Conservation (phyloP, 257 asterid species). For the Nicotiana obtusifolia region DNA sequence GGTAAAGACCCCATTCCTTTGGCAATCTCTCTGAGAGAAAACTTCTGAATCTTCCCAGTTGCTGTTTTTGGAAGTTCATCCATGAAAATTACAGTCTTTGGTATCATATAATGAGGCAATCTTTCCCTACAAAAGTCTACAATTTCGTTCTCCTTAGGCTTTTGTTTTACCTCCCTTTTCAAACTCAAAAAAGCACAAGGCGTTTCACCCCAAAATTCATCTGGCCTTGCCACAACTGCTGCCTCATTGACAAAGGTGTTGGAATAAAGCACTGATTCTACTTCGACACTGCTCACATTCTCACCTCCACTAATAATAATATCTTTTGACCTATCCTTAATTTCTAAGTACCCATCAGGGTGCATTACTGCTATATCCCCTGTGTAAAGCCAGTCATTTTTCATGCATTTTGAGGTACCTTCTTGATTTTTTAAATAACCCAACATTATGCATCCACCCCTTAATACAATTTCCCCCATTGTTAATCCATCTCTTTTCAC, state of each 20-base stretch:
- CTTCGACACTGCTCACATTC: slow-evolving; percentile 79
- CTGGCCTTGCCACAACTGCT: slow-evolving; percentile 84
- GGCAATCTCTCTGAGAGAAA: slow-evolving; percentile 41
- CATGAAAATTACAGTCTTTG: slow-evolving; percentile 60
- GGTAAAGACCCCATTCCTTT: slow-evolving; percentile 28
- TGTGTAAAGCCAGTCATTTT: slow-evolving; percentile 63
- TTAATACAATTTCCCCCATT: slow-evolving; percentile 55
- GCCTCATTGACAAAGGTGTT: slow-evolving; percentile 63
- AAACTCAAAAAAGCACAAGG: slow-evolving; percentile 72
- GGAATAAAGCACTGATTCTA: slow-evolving; percentile 60
- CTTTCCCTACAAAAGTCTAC: slow-evolving; percentile 45
- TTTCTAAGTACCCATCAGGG: slow-evolving; percentile 64
- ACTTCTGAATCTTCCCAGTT: slow-evolving; percentile 69
- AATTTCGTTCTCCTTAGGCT: slow-evolving; percentile 40
- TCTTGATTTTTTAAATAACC: slow-evolving; percentile 59
- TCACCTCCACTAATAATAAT: slow-evolving; percentile 70
- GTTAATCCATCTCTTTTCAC: slow-evolving; percentile 50
- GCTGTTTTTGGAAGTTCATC: slow-evolving; percentile 64
- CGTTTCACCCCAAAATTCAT: slow-evolving; percentile 76
- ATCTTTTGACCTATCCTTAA: slow-evolving; percentile 68
- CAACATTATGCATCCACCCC: slow-evolving; percentile 58
- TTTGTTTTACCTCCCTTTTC: slow-evolving; percentile 24
- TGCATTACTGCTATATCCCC: slow-evolving; percentile 81
- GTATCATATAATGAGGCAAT: slow-evolving; percentile 73
- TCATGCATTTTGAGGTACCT: slow-evolving; percentile 44